Evolutionary conservation across 2,329 filamentous ascomycete species (phyloP), one percentile per base, ranked within the genome.

Genomic region (Cladosporium sp.): DNA sequence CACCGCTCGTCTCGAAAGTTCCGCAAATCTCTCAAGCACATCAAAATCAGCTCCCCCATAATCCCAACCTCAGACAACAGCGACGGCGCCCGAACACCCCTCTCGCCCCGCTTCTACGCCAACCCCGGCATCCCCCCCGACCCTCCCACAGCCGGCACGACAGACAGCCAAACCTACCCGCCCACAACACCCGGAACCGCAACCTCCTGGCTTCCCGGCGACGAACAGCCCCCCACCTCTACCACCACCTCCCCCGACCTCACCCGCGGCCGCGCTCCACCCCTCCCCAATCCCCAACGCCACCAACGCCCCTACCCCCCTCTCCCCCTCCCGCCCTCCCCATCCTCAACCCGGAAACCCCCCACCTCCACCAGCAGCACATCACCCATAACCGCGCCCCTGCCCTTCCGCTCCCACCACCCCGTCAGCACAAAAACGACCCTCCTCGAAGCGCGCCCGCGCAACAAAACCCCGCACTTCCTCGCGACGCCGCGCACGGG

Each of bases 31-130:
- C 66, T 82, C 43, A 77, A 77, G 49, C 79, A 79, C 54, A 70
- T 83, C 35, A 74, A 77, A 54, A 84, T 84, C 59, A 81, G 78
- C 16, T 74, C 77, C 7, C 80, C 80, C 1, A 67, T 81, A 9
- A 38, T 52, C 7, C 68, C 71, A 0, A 48, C 34, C n/a, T 63
- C 70, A 40, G 66, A 66, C 38, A 69, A 75, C 44, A 76, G 77
- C 55, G 67, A 72, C 11, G 73, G 75, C 18, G 73, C 70, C 3
- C 70, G 73, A 33, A 75, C 72, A n/a, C 77, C 80, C 1, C 69
- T 83, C 3, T 80, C 79, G 2, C 80, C 80, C 8, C 73, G 79
- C 40, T 69, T 76, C 57, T 82, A 82, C 66, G 51, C 46, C 3
- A 75, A 75, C 43, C 78, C 77, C 0, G 75, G 77, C 2, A 74